These are phyloP conservation scores for Leishmania arabica DNA, from an alignment of 208 protist genomes.

Conservation along the genomic window DNA sequence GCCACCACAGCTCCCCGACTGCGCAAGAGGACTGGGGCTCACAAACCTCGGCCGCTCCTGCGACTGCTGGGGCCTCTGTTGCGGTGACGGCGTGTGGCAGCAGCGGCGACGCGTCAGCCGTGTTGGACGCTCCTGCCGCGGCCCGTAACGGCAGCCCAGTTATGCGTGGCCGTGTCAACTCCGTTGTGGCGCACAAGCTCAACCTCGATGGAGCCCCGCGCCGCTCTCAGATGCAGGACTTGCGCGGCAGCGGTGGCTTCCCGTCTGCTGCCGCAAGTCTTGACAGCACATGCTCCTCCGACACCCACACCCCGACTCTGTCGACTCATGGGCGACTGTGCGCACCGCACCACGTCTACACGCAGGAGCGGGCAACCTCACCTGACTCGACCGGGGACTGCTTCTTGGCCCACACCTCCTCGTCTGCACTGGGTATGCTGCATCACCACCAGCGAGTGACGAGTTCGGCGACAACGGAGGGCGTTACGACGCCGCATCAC, in stretches of 20 bases:
- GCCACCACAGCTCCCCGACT: slow-evolving; percentile 10
- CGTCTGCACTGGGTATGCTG: neutral
- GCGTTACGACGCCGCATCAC: neutral
- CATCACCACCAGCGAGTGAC: neutral
- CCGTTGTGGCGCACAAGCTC: slow-evolving; percentile 29
- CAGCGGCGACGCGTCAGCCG: neutral
- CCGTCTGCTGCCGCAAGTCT: neutral
- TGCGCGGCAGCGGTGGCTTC: neutral
- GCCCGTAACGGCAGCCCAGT: slow-evolving; percentile 15
- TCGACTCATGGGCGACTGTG: neutral
- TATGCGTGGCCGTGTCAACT: slow-evolving; percentile 25
- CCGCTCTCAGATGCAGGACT: slow-evolving; percentile 16
- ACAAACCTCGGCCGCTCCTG: neutral
- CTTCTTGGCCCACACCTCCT: slow-evolving; percentile 16
- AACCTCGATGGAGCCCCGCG: slow-evolving; percentile 19
- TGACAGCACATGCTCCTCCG: slow-evolving; percentile 23
- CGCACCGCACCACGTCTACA: neutral
- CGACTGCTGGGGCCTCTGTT: neutral
- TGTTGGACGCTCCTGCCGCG: neutral
- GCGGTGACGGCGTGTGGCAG: neutral
- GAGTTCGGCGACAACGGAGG: slow-evolving; percentile 9
- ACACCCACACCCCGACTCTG: slow-evolving; percentile 9
- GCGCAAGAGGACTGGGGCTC: slow-evolving; percentile 11
- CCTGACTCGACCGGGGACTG: slow-evolving; percentile 24
- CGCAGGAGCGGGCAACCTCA: slow-evolving; percentile 16